These are phyloP conservation scores for Irpex rosettiformis DNA, from an alignment of 1,284 basidiomycete genomes.

Conservation along the genomic window DNA sequence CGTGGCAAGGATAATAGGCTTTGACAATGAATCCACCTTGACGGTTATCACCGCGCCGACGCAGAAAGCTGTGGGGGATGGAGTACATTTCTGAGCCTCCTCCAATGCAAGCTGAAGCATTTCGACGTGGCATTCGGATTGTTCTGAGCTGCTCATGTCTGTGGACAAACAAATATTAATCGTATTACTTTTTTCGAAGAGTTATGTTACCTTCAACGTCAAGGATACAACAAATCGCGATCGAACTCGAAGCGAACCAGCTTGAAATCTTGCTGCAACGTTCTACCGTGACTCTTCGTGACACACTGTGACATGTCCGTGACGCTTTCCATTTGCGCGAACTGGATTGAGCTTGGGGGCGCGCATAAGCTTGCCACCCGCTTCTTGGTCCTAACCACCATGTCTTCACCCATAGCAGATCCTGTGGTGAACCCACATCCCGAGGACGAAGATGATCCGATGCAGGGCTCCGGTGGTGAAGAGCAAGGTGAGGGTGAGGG, in stretches of 20 bases:
- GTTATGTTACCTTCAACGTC: background rate
- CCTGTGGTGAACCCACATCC: slow-evolving; percentile 25
- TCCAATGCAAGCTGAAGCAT: slow-evolving; percentile 67
- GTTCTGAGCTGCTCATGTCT: background rate
- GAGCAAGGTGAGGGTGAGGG: slow-evolving; percentile 52
- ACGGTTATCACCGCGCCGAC: slow-evolving; percentile 86
- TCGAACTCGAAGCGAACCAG: background rate
- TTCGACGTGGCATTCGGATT: slow-evolving; percentile 30
- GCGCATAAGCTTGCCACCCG: slow-evolving; percentile 13
- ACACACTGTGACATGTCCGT: background rate
- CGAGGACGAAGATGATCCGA: slow-evolving; percentile 50
- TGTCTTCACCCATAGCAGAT: slow-evolving; percentile 50
- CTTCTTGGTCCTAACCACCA: slow-evolving; percentile 31
- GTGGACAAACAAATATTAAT: background rate
- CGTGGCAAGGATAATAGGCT: slow-evolving; percentile 61
- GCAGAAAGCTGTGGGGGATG: slow-evolving; percentile 85
- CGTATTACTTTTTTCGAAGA: background rate
- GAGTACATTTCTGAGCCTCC: slow-evolving; percentile 72
- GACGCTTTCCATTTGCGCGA: background rate
- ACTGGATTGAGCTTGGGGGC: background rate
- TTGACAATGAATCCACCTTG: slow-evolving; percentile 35
- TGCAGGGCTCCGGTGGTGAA: slow-evolving; percentile 48
- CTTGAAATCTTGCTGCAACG: background rate
- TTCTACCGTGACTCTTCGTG: background rate
- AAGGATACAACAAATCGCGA: background rate